These are phyloP conservation scores for Colletotrichum orbiculare DNA, from an alignment of 2,329 filamentous ascomycete species.

Conservation along the genomic window DNA sequence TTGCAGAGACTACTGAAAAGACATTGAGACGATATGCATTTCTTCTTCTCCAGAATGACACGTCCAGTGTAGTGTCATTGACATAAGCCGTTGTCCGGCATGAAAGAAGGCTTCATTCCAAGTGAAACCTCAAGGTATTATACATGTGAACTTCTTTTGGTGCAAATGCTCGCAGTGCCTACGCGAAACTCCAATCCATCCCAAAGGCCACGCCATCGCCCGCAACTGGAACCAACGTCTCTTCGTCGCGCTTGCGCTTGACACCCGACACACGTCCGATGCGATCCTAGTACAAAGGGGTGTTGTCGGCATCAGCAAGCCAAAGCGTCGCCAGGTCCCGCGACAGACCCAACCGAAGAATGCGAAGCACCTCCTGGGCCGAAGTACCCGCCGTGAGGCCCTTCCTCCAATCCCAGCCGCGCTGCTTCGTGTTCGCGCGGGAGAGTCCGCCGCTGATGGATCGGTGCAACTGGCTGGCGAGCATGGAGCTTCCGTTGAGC, in stretches of 20 bases:
- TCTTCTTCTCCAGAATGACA: background rate
- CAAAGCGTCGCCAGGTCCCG: constrained; percentile 78
- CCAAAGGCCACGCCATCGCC: background rate
- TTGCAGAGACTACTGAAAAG: too few species aligned
- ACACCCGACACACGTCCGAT: constrained; percentile 29
- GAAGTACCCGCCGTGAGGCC: constrained; percentile 76
- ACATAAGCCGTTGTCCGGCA: constrained; percentile 12
- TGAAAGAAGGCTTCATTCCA: background rate
- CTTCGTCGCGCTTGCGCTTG: constrained; percentile 29
- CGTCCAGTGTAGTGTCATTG: constrained; percentile 12
- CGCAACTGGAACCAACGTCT: background rate
- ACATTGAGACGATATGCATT: background rate
- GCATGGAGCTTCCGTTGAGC: constrained; percentile 79
- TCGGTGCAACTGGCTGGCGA: constrained; percentile 71
- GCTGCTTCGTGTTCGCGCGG: constrained; percentile 52
- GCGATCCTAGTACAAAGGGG: constrained; percentile 52
- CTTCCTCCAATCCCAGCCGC: constrained; percentile 82
- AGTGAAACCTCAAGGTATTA: constrained; percentile 18
- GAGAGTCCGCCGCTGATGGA: constrained; percentile 58
- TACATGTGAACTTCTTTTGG: constrained; percentile 26
- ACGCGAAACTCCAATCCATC: constrained; percentile 18
- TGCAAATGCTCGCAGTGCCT: constrained; percentile 10
- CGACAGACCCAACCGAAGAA: constrained; percentile 78
- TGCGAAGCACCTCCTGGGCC: constrained; percentile 76
- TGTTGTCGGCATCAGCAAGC: constrained; percentile 72